Percentiles rank a stretch among this genome's conserved stretches.
These are phyloP conservation scores for Venturia pyrina DNA, from an alignment of 2,329 filamentous ascomycete genomes.

Conservation along the genomic window DNA sequence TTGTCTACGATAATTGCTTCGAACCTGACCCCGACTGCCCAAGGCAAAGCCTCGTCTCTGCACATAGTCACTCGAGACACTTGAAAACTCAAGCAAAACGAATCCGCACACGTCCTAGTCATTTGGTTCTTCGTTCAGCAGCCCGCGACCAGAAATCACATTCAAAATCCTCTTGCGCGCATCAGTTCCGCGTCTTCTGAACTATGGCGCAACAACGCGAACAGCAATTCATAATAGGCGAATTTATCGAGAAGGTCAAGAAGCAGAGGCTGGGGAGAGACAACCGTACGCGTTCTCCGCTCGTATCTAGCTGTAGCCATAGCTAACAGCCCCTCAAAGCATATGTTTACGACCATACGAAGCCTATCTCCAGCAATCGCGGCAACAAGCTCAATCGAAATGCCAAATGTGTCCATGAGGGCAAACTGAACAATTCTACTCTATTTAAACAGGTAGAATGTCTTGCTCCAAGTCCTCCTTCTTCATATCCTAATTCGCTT, in stretches of 20 bases:
- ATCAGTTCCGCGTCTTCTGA: not conserved
- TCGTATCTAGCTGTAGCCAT: not conserved
- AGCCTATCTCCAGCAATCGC: constrained; percentile 61
- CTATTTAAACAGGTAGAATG: constrained; percentile 59
- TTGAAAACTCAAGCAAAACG: not conserved
- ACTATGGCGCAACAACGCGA: constrained; percentile 11
- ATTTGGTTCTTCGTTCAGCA: not conserved
- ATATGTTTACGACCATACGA: constrained; percentile 66
- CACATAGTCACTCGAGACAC: not conserved
- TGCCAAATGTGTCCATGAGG: constrained; percentile 60
- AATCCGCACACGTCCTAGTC: not conserved
- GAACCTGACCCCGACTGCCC: not conserved
- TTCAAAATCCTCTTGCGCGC: not conserved
- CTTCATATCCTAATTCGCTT: constrained; percentile 16
- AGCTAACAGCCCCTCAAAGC: constrained; percentile 37
- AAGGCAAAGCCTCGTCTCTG: not conserved
- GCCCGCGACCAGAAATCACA: not conserved
- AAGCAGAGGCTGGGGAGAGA: constrained; percentile 20
- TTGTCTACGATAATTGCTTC: not conserved
- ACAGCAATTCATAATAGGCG: constrained; percentile 10
- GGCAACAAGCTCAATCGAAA: constrained; percentile 71
- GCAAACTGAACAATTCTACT: constrained; percentile 56
- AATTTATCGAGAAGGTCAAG: constrained; percentile 12
- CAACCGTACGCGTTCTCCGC: constrained; percentile 21
- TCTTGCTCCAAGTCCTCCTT: not conserved